These are phyloP conservation scores for Quercus alba DNA, from an alignment of 306 rosid species.

Conservation along the genomic window DNA sequence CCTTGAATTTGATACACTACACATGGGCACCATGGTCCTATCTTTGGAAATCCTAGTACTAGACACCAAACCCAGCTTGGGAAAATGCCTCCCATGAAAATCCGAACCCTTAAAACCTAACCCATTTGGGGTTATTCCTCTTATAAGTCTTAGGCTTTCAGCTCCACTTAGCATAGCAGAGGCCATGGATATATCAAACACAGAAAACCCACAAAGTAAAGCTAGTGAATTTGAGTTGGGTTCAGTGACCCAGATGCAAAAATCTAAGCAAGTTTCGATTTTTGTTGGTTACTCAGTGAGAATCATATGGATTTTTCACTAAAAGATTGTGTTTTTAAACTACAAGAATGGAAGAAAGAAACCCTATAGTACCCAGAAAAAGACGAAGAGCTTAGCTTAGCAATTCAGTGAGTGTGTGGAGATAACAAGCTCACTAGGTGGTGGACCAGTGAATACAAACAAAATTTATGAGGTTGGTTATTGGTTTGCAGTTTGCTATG, in stretches of 20 bases:
- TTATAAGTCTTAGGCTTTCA: conserved; percentile 47
- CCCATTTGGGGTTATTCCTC: conserved; percentile 42
- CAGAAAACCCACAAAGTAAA: conserved; percentile 11
- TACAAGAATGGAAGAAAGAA: not conserved
- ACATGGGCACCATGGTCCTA: conserved; percentile 34
- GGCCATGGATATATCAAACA: conserved; percentile 44
- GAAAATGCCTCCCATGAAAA: conserved; percentile 36
- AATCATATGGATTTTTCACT: not conserved
- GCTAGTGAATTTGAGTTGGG: not conserved
- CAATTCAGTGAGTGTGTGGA: not conserved
- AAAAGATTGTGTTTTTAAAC: not conserved
- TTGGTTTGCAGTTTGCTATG: no score
- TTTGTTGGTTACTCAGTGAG: not conserved
- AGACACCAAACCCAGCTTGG: conserved; percentile 33
- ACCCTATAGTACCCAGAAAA: not conserved
- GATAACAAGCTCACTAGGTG: not conserved
- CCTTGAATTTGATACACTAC: conserved; percentile 72
- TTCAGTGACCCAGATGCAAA: not conserved
- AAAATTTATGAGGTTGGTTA: no score
- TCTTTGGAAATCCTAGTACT: conserved; percentile 29
- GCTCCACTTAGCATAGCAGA: conserved; percentile 69
- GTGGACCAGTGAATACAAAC: no score
- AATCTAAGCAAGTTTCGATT: not conserved
- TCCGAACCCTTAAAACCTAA: conserved; percentile 46
- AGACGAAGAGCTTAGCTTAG: not conserved